phyloP scores from a whole-genome alignment of 2,329 filamentous ascomycete species.

The Lachnellula suecica region DNA sequence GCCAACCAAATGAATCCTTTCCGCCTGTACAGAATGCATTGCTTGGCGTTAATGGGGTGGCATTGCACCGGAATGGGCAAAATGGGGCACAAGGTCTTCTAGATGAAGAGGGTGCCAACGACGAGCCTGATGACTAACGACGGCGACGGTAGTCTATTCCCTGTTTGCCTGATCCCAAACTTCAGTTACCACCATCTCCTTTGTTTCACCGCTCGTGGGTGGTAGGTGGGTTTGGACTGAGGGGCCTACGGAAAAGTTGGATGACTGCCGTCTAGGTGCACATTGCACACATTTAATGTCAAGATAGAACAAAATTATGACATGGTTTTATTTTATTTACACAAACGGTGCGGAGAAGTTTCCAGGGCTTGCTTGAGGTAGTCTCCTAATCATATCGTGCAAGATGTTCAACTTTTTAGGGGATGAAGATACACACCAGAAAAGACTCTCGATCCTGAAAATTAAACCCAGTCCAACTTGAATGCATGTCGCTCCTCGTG shows the following conservation, averaged over 20 bases:
- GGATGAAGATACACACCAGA: slow-evolving; percentile 31
- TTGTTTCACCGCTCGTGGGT: slow-evolving; percentile 14
- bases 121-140: slow-evolving; percentile 63
- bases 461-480: slow-evolving; percentile 2
- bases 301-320: slow-evolving; percentile 13
- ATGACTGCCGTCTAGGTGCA: slow-evolving; percentile 52
- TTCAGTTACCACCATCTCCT: slow-evolving; percentile 23
- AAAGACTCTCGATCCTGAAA: slow-evolving; percentile 7
- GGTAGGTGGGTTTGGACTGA: slow-evolving; percentile 35
- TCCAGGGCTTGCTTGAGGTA: background rate
- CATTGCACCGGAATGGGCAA: slow-evolving; percentile 28
- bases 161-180: slow-evolving; percentile 53
- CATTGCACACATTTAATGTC: slow-evolving; percentile 16
- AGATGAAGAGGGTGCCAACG: slow-evolving; percentile 58
- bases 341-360: background rate
- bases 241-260: slow-evolving; percentile 60
- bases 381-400: background rate
- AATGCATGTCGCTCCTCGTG: slow-evolving; percentile 1
- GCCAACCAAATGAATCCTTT: slow-evolving; percentile 47
- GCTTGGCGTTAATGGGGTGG: slow-evolving; percentile 31
- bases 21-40: slow-evolving; percentile 29
- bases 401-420: slow-evolving; percentile 18
- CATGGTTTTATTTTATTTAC: slow-evolving; percentile 23
- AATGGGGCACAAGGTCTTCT: slow-evolving; percentile 34
- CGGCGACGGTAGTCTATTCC: slow-evolving; percentile 63